These are phyloP conservation scores for Saccharomyces hybrid DNA, from an alignment of 1,139 yeast species.

Conservation along the genomic window DNA sequence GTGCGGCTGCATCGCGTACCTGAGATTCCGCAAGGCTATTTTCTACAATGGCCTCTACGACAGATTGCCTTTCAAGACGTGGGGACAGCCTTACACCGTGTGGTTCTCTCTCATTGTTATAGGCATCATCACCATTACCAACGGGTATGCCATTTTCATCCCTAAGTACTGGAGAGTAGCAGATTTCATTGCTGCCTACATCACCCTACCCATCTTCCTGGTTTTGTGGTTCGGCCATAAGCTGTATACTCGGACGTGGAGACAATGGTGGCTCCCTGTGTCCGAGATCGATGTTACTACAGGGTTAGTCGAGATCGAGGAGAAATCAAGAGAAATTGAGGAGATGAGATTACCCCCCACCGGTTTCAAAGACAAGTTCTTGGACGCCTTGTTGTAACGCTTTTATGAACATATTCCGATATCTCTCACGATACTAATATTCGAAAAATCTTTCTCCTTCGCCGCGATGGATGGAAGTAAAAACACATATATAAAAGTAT, in stretches of 20 bases:
- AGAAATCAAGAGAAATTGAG: constrained; percentile 19
- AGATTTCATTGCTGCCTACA: constrained; percentile 54
- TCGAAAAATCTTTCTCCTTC: not conserved
- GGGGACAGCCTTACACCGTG: constrained; percentile 45
- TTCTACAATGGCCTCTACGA: constrained; percentile 44
- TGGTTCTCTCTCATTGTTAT: constrained; percentile 41
- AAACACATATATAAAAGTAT: not conserved
- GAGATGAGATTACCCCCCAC: constrained; percentile 19
- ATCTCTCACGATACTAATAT: not conserved
- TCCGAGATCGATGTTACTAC: constrained; percentile 27
- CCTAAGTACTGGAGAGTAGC: constrained; percentile 35
- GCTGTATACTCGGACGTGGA: constrained; percentile 18
- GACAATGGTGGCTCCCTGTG: constrained; percentile 21
- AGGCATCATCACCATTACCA: constrained; percentile 42
- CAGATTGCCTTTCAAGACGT: constrained; percentile 41
- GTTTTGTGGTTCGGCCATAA: constrained; percentile 38
- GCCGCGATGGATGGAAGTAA: not conserved
- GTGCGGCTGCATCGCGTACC: constrained; percentile 53
- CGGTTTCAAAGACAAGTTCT: constrained; percentile 16
- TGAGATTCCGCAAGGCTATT: constrained; percentile 58
- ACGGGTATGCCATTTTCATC: constrained; percentile 50
- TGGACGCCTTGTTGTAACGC: constrained; percentile 20
- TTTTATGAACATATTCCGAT: not conserved
- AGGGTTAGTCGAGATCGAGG: constrained; percentile 26
- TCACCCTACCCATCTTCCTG: constrained; percentile 49